phyloP scores from a whole-genome alignment of 768 basidiomycete species.

The Favolaschia claudopus region DNA sequence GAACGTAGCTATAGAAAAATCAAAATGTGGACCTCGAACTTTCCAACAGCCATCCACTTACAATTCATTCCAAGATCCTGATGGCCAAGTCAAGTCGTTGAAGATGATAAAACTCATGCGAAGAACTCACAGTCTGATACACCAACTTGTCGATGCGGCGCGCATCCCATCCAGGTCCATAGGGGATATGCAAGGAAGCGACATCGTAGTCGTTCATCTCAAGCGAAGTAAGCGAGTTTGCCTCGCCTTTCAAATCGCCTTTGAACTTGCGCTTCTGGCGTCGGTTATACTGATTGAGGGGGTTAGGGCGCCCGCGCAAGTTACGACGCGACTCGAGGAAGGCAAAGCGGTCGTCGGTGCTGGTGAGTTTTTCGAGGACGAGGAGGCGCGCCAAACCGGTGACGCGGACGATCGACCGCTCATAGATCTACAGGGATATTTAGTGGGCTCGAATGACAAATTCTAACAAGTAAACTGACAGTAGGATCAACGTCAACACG shows the following conservation, averaged over 20 bases:
- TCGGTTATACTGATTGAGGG: conserved; percentile 34
- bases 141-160: conserved; percentile 62
- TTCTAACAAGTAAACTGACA: conserved; percentile 37
- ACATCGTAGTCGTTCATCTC: conserved; percentile 69
- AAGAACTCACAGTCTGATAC: conserved; percentile 57
- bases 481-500: conserved; percentile 66
- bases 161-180: conserved; percentile 67
- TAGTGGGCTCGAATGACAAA: neutral
- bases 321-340: conserved; percentile 58
- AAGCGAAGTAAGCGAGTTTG: conserved; percentile 47
- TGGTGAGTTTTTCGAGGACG: conserved; percentile 64
- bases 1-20: conserved; percentile 54
- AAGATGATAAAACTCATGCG: neutral
- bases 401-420: conserved; percentile 62
- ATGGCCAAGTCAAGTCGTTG: conserved; percentile 4
- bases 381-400: conserved; percentile 69
- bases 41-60: conserved; percentile 30
- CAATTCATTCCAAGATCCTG: conserved; percentile 69
- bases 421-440: conserved; percentile 58
- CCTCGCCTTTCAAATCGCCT: conserved; percentile 59
- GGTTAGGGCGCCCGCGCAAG: conserved; percentile 57
- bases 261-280: conserved; percentile 52
- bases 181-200: conserved; percentile 62
- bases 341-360: conserved; percentile 48
- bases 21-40: neutral